phyloP scores from a whole-genome alignment of 2,329 filamentous ascomycete species.

The Fusarium marasasianum region DNA sequence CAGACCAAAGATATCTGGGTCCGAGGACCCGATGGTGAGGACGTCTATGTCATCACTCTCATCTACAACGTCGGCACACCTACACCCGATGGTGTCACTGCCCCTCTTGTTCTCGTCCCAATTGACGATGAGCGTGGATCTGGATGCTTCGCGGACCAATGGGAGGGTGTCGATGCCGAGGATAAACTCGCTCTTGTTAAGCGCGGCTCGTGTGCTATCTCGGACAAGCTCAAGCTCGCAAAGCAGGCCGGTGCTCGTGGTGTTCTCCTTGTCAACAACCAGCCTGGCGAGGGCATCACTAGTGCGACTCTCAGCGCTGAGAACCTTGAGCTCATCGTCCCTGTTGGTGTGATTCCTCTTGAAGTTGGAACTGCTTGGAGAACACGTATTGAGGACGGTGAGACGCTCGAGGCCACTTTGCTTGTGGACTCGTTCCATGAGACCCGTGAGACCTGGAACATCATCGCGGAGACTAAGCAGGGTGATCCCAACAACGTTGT shows the following conservation, averaged over 20 bases:
- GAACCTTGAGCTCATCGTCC: constrained; percentile 48
- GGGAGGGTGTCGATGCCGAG: constrained; percentile 54
- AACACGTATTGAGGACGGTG: constrained; percentile 45
- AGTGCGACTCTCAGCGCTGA: constrained; percentile 63
- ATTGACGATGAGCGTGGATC: constrained; percentile 51
- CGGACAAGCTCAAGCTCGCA: constrained; percentile 56
- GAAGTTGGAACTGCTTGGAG: constrained; percentile 51
- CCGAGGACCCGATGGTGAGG: constrained; percentile 55
- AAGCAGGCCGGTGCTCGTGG: constrained; percentile 53
- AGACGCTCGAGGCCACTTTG: constrained; percentile 48
- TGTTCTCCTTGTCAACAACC: constrained; percentile 71
- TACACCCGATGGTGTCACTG: constrained; percentile 49
- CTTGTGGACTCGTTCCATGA: constrained; percentile 52
- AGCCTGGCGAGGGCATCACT: constrained; percentile 53
- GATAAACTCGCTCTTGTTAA: constrained; percentile 58
- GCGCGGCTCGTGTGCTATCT: constrained; percentile 54
- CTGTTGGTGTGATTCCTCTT: constrained; percentile 49
- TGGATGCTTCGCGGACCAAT: constrained; percentile 55
- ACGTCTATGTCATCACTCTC: constrained; percentile 55
- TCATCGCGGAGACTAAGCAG: constrained; percentile 55
- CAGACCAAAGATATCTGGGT: constrained; percentile 55
- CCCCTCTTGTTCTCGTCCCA: constrained; percentile 49
- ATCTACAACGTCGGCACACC: constrained; percentile 59
- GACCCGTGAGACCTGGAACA: constrained; percentile 51
- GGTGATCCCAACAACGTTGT: constrained; percentile 55